Base-by-base conservation (phyloP, 2,329 filamentous ascomycete species). In the Aureobasidium sp. region DNA sequence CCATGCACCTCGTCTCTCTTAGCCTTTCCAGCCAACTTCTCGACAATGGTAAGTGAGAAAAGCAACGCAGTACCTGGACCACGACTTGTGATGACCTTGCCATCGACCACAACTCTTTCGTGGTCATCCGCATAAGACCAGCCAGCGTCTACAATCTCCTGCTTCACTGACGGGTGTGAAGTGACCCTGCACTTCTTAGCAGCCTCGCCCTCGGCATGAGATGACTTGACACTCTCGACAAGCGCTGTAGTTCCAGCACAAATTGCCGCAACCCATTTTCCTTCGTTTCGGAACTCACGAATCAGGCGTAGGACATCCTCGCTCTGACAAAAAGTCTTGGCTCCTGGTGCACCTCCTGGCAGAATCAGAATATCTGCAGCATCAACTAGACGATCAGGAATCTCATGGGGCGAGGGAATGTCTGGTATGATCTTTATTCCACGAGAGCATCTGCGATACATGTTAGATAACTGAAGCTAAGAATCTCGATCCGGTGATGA, bases 1-100 rank as follows among this genome's bases (percentile, higher is more conserved):
- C 77, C 76, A 32, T 80, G 74, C 51, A 81, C 76, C 9, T 79
- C 79, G 32, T 80, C 78, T 59, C 76, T 76, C 69, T 76, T 80
- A 73, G 77, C 77, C 61, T 71, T 74, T 26, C 77, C 76, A 41
- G 63, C 66, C 12, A 76, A 39, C 23, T 58, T 5, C 64, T 76
- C 75, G 1, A 76, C 73, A 62, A 76, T 74, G 5, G 69, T 72
- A n/a, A 76, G 66, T 9, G 73, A 67, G 56, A 75, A 77, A 10
- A 70, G 58, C 64, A 76, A 57, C 12, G 74, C 74, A 13, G 74
- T 76, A 1, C 75, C 75, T 7, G 75, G 73, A 57, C 73, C 74
- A 47, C 73, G 63, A 58, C 68, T 72, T 13, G 74, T 76, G 50
- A 76, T 64, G 13, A 75, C 61, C 64, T 67, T 66, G 23, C 64